Percentiles rank a stretch among this genome's conserved stretches.
phyloP scores from a whole-genome alignment of 1,284 basidiomycete genomes.

The Cryptococcus maquisensis region DNA sequence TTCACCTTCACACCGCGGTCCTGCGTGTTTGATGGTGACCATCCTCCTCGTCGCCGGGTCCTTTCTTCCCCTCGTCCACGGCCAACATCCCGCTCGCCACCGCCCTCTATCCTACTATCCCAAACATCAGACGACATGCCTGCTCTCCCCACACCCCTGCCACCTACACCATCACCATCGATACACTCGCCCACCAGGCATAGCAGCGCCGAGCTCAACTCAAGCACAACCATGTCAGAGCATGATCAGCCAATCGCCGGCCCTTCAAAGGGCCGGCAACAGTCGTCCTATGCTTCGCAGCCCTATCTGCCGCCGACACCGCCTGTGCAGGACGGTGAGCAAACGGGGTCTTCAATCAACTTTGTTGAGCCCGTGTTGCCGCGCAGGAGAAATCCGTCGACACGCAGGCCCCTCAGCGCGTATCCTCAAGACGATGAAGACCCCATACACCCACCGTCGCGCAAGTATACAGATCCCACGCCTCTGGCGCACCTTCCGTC shows the following conservation, averaged over 20 bases:
- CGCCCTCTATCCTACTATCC: constrained; percentile 1
- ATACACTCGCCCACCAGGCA: constrained; percentile 18
- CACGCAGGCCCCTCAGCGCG: constrained; percentile 33
- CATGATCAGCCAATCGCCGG: constrained; percentile 15
- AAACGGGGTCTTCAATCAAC: constrained; percentile 8
- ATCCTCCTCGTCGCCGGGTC: background rate
- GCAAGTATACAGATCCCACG: constrained; percentile 42
- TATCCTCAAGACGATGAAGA: constrained; percentile 26
- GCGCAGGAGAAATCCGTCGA: constrained; percentile 13
- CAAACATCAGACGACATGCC: constrained; percentile 15
- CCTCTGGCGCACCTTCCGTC: constrained; percentile 11
- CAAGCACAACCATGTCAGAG: constrained; percentile 3
- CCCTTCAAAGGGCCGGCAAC: constrained; percentile 13
- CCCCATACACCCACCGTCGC: constrained; percentile 21
- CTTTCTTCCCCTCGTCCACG: constrained; percentile 8
- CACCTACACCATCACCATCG: constrained; percentile 34
- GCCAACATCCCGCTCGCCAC: constrained; percentile 6
- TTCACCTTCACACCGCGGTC: background rate
- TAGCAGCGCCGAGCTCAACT: constrained; percentile 2
- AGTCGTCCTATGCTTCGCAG: constrained; percentile 1
- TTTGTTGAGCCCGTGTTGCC: constrained; percentile 25
- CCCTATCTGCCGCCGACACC: constrained; percentile 30
- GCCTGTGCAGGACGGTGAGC: constrained; percentile 15
- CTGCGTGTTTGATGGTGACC: background rate
- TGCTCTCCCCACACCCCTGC: constrained; percentile 15